phyloP scores from a whole-genome alignment of 176 grass and related monocot genomes.

The Bolboschoenus planiculmis region DNA sequence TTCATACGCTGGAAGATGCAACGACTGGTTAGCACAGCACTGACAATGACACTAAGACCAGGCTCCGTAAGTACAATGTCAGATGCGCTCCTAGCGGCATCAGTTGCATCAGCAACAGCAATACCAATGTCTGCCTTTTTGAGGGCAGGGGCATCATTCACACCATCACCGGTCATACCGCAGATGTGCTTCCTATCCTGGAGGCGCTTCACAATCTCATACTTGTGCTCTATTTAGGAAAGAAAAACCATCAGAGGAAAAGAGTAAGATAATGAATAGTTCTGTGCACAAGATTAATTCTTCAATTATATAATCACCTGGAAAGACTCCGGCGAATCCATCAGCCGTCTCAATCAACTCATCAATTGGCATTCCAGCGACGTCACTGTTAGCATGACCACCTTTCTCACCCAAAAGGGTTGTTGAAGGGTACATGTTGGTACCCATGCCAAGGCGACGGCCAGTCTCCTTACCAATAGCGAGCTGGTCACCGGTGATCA shows the following conservation, averaged over 20 bases:
- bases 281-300: neutral
- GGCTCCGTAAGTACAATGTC: slow-evolving; percentile 96
- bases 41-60: slow-evolving; percentile 73
- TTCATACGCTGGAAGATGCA: slow-evolving; percentile 97
- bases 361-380: slow-evolving; percentile 65
- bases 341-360: slow-evolving; percentile 93
- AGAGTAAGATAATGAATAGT: neutral
- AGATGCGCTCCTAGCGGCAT: slow-evolving; percentile 70
- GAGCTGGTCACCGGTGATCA: slow-evolving; percentile 97
- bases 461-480: slow-evolving; percentile 89
- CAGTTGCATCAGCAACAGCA: slow-evolving; percentile 90
- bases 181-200: slow-evolving; percentile 82
- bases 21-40: slow-evolving; percentile 71
- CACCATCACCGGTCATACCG: slow-evolving; percentile 85
- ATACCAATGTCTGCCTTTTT: slow-evolving; percentile 98
- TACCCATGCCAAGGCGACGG: slow-evolving; percentile 81
- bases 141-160: slow-evolving; percentile 87
- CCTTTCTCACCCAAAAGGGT: slow-evolving; percentile 69
- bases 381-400: slow-evolving; percentile 21
- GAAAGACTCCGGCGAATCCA: slow-evolving; percentile 90
- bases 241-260: neutral
- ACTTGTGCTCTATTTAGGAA: slow-evolving; percentile 61
- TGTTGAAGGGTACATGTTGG: slow-evolving; percentile 91
- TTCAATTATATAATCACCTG: slow-evolving; percentile 17
- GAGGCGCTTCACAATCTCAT: slow-evolving; percentile 90